Percentiles rank a stretch among this genome's conserved stretches.
Conservation (phyloP, 2,329 filamentous ascomycete species). For the Trichocomaceae sp. region DNA sequence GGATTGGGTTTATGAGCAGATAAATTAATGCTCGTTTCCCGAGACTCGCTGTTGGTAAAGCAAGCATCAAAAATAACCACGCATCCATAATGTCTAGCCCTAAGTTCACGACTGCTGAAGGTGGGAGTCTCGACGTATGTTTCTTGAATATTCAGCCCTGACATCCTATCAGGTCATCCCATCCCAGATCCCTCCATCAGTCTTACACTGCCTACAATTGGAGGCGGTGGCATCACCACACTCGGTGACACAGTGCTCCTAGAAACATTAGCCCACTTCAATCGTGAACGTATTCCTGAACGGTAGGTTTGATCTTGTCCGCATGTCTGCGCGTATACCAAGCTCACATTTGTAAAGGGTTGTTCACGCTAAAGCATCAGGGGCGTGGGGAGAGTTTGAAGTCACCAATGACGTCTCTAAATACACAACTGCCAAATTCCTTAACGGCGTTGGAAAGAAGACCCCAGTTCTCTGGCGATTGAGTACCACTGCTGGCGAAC, state of each 20-base stretch:
- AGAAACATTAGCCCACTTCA: slow-evolving; percentile 42
- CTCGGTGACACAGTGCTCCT: slow-evolving; percentile 8
- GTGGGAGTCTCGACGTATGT: neutral
- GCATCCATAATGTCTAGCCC: neutral
- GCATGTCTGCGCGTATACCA: slow-evolving; percentile 17
- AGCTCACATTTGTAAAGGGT: slow-evolving; percentile 11
- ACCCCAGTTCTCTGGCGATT: slow-evolving; percentile 44
- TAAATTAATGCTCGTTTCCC: too few relatives aligned
- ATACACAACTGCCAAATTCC: slow-evolving; percentile 50
- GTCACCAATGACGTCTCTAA: slow-evolving; percentile 54
- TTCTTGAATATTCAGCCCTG: neutral
- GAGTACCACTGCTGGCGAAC: slow-evolving; percentile 42
- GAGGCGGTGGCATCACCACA: slow-evolving; percentile 6
- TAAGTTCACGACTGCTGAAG: slow-evolving; percentile 1
- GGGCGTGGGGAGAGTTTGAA: slow-evolving; percentile 53
- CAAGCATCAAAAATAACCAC: neutral
- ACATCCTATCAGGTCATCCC: slow-evolving; percentile 14
- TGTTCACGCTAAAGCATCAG: slow-evolving; percentile 52
- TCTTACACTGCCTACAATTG: slow-evolving; percentile 7
- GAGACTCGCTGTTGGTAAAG: neutral
- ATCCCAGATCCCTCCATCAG: slow-evolving; percentile 9
- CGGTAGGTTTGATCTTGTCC: slow-evolving; percentile 25
- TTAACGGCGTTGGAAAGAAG: slow-evolving; percentile 51
- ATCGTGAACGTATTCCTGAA: slow-evolving; percentile 55
- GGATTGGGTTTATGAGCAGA: too few relatives aligned